phyloP scores from a whole-genome alignment of 2,329 filamentous ascomycete species.

The Fusarium sp. region DNA sequence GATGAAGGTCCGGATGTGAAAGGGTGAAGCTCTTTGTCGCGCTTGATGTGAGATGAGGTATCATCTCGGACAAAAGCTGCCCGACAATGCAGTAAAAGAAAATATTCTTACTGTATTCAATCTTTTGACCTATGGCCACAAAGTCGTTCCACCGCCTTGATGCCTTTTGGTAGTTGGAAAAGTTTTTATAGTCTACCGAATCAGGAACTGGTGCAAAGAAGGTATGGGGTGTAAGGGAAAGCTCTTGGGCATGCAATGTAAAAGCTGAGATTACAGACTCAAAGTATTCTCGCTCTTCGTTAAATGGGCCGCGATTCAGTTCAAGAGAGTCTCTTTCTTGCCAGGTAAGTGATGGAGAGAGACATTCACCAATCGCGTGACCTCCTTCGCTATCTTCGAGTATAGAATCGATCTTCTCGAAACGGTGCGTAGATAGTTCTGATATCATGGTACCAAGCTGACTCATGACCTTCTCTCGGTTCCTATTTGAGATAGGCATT shows the following conservation, averaged over 20 bases:
- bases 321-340: neutral
- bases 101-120: neutral
- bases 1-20: neutral
- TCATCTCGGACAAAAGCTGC: neutral
- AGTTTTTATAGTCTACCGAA: neutral
- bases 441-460: neutral
- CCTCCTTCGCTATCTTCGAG: neutral
- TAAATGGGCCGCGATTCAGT: neutral
- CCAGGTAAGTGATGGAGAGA: neutral
- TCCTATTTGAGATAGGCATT: neutral
- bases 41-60: accelerated
- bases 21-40: accelerated
- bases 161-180: neutral
- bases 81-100: neutral
- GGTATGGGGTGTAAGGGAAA: accelerated
- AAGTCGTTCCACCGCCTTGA: neutral
- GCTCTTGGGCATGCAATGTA: neutral
- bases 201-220: neutral
- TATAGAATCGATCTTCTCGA: neutral
- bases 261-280: accelerated
- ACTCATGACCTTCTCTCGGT: neutral
- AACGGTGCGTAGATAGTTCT: neutral
- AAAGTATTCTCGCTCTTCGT: accelerated
- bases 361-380: neutral
- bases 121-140: neutral